Percentiles rank a stretch among this genome's conserved stretches.
Evolutionary conservation across 768 basidiomycete genomes (phyloP).

Genomic region (Lactarius hatsudake): DNA sequence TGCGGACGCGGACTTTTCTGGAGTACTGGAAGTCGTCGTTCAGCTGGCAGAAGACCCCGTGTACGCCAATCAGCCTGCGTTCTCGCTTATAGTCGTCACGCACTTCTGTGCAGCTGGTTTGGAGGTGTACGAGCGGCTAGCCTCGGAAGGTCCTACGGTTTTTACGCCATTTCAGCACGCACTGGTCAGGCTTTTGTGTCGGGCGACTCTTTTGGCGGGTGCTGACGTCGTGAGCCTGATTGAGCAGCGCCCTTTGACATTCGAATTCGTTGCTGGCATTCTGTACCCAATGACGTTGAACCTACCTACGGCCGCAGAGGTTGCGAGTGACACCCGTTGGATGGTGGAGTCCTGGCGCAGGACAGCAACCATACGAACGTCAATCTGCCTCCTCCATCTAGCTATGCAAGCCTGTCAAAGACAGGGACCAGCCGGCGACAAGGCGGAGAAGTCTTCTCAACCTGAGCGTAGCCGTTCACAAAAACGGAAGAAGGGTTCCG

Average conservation of each 20-base stretch:
- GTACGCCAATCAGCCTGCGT: conserved; percentile 52
- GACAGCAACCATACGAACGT: conserved; percentile 46
- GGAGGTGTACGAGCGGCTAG: conserved; percentile 37
- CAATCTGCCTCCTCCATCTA: conserved; percentile 63
- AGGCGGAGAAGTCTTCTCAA: conserved; percentile 26
- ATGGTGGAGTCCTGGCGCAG: conserved; percentile 48
- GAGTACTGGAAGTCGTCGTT: conserved; percentile 51
- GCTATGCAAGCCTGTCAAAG: conserved; percentile 51
- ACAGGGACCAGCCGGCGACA: conserved; percentile 32
- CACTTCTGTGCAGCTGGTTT: conserved; percentile 39
- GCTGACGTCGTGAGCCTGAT: conserved; percentile 55
- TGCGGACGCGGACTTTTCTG: conserved; percentile 53
- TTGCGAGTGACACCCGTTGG: conserved; percentile 41
- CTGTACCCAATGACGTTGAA: conserved; percentile 58
- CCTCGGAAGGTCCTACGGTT: conserved; percentile 35
- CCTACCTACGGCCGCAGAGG: conserved; percentile 49
- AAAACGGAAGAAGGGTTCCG: conserved; percentile 36
- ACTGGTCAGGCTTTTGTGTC: conserved; percentile 36
- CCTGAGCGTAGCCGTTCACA: conserved; percentile 48
- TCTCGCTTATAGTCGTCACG: conserved; percentile 40
- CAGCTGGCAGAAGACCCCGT: conserved; percentile 43
- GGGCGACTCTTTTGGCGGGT: conserved; percentile 46
- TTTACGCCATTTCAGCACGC: conserved; percentile 31
- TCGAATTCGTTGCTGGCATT: conserved; percentile 61
- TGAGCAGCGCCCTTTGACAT: conserved; percentile 52